Conservation (phyloP, 805 yeast genomes). For the Saccharomycopsis fodiens region DNA sequence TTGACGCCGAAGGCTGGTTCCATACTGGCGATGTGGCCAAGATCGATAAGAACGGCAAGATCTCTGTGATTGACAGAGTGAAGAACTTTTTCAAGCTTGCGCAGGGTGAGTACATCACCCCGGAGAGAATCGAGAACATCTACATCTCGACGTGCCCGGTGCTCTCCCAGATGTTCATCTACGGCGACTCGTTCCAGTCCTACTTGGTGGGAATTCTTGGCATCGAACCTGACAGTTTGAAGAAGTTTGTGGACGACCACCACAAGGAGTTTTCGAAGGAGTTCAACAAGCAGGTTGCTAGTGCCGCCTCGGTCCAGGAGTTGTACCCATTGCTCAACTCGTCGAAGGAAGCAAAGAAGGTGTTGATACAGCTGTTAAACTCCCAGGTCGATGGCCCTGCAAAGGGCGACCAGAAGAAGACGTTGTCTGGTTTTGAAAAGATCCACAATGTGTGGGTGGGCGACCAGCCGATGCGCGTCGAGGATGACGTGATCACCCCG, state of each 20-base stretch:
- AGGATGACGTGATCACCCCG: slow-evolving; percentile 47
- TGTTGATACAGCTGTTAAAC: slow-evolving; percentile 23
- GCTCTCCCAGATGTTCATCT: slow-evolving; percentile 41
- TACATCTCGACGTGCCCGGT: slow-evolving; percentile 39
- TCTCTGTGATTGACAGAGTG: slow-evolving; percentile 47
- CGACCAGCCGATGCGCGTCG: slow-evolving; percentile 44
- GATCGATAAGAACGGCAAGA: slow-evolving; percentile 36
- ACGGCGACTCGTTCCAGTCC: slow-evolving; percentile 49
- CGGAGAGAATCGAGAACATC: slow-evolving; percentile 56
- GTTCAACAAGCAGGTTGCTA: slow-evolving; percentile 21
- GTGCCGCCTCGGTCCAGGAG: background rate
- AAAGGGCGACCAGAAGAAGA: background rate
- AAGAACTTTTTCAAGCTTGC: slow-evolving; percentile 50
- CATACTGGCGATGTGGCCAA: slow-evolving; percentile 52
- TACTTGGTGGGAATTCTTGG: slow-evolving; percentile 50
- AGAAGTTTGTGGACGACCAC: background rate
- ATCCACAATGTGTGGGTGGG: slow-evolving; percentile 38
- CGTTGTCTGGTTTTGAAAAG: slow-evolving; percentile 43
- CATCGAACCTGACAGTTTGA: slow-evolving; percentile 34
- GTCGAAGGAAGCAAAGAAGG: slow-evolving; percentile 27
- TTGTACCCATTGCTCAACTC: slow-evolving; percentile 30
- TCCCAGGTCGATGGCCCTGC: slow-evolving; percentile 3
- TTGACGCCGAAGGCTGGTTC: slow-evolving; percentile 47
- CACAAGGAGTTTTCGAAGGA: slow-evolving; percentile 1
- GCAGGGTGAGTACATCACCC: slow-evolving; percentile 54